phyloP scores from a whole-genome alignment of 257 asterid genomes.

The Eustoma russellianum region DNA sequence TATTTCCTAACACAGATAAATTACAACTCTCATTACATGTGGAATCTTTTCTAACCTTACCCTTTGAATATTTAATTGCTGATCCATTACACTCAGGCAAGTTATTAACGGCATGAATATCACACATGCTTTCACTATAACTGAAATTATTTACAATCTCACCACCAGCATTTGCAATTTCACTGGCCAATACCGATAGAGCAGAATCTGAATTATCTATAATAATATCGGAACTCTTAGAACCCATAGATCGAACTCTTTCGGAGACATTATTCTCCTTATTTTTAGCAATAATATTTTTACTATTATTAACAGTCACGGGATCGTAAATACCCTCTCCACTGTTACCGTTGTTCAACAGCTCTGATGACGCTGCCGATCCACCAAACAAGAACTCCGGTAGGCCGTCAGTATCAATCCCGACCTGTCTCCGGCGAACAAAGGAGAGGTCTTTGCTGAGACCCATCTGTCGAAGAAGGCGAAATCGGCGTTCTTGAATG shows the following conservation, averaged over 20 bases:
- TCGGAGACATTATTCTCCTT: constrained; percentile 7
- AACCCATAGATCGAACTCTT: constrained; percentile 39
- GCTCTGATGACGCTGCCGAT: constrained; percentile 21
- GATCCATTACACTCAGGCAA: constrained; percentile 15
- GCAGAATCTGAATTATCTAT: constrained; percentile 10
- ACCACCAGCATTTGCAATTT: constrained; percentile 16
- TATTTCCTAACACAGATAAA: constrained; percentile 7
- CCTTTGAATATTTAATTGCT: constrained; percentile 30
- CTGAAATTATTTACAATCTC: constrained; percentile 21
- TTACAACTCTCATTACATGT: constrained; percentile 18
- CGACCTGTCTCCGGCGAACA: constrained; percentile 42
- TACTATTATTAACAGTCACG: not conserved
- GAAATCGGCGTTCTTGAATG: constrained; percentile 76
- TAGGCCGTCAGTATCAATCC: not conserved
- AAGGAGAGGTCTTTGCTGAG: constrained; percentile 66
- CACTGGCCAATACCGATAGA: constrained; percentile 10
- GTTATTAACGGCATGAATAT: constrained; percentile 10
- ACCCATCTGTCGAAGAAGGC: constrained; percentile 71
- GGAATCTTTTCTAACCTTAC: constrained; percentile 21
- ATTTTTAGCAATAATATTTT: not conserved
- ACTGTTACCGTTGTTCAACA: constrained; percentile 4
- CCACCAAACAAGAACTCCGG: constrained; percentile 8
- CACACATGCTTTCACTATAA: constrained; percentile 13
- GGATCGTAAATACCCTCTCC: constrained; percentile 3
- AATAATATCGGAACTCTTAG: constrained; percentile 18